These are phyloP conservation scores for Xerocomus amazonicus DNA, from an alignment of 1,284 basidiomycete species.

Conservation along the genomic window DNA sequence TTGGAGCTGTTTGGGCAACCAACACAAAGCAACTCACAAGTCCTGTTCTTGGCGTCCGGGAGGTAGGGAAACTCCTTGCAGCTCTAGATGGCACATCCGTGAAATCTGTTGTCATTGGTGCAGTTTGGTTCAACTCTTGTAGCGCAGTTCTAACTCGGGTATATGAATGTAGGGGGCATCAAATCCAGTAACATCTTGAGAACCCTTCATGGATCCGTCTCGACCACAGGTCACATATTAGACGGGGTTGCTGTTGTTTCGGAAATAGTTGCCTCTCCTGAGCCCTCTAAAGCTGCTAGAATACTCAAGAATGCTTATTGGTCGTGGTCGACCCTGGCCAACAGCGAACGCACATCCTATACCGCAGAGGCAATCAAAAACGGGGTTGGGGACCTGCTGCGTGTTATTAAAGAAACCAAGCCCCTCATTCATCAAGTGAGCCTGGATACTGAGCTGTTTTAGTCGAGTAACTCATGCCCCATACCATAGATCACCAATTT, in stretches of 20 bases:
- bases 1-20: slow-evolving; percentile 79
- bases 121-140: slow-evolving; percentile 14
- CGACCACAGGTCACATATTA: slow-evolving; percentile 51
- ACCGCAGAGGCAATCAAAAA: slow-evolving; percentile 34
- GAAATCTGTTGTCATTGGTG: slow-evolving; percentile 82
- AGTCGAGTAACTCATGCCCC: slow-evolving; percentile 6
- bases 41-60: slow-evolving; percentile 59
- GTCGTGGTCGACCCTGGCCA: slow-evolving; percentile 37
- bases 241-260: slow-evolving; percentile 91
- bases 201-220: slow-evolving; percentile 68
- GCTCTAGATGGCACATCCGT: slow-evolving; percentile 60
- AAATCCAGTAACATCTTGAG: slow-evolving; percentile 72
- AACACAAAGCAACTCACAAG: slow-evolving; percentile 67
- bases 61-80: slow-evolving; percentile 63
- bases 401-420: slow-evolving; percentile 46
- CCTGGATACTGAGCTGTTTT: neutral
- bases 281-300: slow-evolving; percentile 60
- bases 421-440: slow-evolving; percentile 81
- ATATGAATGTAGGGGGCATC: slow-evolving; percentile 65
- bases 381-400: slow-evolving; percentile 45
- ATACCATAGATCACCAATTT: slow-evolving; percentile 82
- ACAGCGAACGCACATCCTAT: slow-evolving; percentile 18
- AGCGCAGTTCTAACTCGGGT: slow-evolving; percentile 1
- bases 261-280: slow-evolving; percentile 71
- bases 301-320: slow-evolving; percentile 44